Percentiles rank a stretch among this genome's conserved stretches.
Conservation (phyloP, 2,329 filamentous ascomycete genomes). For the Aureobasidium sp. region DNA sequence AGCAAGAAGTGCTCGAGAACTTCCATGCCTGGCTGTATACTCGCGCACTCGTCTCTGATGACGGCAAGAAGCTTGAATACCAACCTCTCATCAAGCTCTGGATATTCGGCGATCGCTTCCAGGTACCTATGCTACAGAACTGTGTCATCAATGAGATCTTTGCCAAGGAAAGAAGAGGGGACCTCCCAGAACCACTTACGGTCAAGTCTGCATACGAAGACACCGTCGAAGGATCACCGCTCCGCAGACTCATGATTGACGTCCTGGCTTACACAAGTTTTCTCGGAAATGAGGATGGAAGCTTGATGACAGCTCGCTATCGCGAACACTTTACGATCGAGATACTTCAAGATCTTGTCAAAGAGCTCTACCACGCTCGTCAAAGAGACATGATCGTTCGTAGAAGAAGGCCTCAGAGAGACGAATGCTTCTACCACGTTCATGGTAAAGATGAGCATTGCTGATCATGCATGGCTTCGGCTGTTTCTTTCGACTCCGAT, state of each 20-base stretch:
- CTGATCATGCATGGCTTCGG: not conserved
- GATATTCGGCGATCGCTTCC: conserved; percentile 15
- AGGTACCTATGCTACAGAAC: not conserved
- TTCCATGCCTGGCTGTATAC: conserved; percentile 21
- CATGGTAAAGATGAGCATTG: not conserved
- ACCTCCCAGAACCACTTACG: rapidly evolving
- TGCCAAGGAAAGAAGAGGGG: not conserved
- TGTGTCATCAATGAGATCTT: not conserved
- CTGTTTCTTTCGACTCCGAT: too few species aligned
- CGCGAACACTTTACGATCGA: not conserved
- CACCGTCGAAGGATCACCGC: not conserved
- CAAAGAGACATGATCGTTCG: not conserved
- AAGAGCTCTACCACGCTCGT: not conserved
- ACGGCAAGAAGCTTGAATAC: too few species aligned
- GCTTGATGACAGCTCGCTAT: not conserved
- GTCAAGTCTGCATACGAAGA: not conserved
- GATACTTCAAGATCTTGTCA: not conserved
- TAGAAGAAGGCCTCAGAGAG: not conserved
- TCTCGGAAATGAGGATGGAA: rapidly evolving
- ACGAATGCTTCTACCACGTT: not conserved
- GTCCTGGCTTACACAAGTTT: rapidly evolving
- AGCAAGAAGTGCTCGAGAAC: conserved; percentile 14
- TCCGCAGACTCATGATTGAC: not conserved
- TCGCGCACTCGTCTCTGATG: not conserved
- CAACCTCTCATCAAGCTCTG: conserved; percentile 15